Conservation (phyloP, 495 filamentous ascomycete genomes). For the Peziza echinospora region DNA sequence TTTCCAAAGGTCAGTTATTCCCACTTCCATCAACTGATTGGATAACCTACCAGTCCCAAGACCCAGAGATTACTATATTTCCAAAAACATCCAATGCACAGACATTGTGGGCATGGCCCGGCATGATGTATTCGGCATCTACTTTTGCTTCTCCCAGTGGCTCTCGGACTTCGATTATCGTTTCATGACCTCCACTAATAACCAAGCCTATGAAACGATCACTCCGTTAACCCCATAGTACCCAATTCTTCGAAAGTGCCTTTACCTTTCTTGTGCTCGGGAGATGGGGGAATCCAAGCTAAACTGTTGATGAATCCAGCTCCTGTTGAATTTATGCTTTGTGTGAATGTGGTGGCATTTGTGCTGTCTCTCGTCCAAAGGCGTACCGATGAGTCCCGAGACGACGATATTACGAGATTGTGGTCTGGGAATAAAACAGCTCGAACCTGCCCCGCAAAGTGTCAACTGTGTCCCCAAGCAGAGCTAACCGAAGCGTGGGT, state of each 20-base stretch:
- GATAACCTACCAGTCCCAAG: conserved; percentile 62
- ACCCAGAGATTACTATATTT: conserved; percentile 63
- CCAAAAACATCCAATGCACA: conserved; percentile 65
- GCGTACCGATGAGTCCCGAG: conserved; percentile 75
- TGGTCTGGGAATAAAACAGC: conserved; percentile 58
- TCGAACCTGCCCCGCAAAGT: conserved; percentile 43
- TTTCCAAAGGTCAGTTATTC: conserved; percentile 5
- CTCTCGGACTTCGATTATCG: conserved; percentile 75
- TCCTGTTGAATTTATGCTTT: conserved; percentile 50
- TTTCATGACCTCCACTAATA: conserved; percentile 69
- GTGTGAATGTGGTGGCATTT: conserved; percentile 52
- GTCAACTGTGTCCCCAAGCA: conserved; percentile 7
- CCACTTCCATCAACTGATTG: background rate
- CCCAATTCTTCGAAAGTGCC: too few relatives aligned
- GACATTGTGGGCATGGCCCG: conserved; percentile 72
- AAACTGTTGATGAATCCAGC: conserved; percentile 68
- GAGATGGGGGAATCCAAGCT: conserved; percentile 50
- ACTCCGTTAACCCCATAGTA: too few relatives aligned
- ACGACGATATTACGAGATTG: conserved; percentile 57
- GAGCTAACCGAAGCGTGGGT: conserved; percentile 1
- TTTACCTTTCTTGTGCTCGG: conserved; percentile 37
- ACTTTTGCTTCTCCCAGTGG: conserved; percentile 31
- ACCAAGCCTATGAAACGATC: conserved; percentile 57
- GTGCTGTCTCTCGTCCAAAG: conserved; percentile 50
- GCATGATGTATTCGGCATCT: conserved; percentile 60